Evolutionary conservation across 768 basidiomycete species (phyloP).

Genomic region (Lactarius sp.): DNA sequence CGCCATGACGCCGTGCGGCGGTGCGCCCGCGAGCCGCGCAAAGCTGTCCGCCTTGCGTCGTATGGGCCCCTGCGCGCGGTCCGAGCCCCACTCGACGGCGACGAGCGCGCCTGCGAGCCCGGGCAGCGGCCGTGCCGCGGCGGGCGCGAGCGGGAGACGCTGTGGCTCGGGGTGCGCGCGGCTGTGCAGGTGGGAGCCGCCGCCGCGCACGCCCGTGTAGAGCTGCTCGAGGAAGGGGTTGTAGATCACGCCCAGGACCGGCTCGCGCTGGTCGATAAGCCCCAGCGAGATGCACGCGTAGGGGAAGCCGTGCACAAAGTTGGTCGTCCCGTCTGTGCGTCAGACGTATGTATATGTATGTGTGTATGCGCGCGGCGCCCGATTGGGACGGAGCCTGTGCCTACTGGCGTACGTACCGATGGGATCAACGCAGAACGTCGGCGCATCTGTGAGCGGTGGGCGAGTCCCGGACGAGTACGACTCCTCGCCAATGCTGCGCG

Average conservation of each 20-base stretch:
- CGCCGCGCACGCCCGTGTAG: conserved; percentile 74
- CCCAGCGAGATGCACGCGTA: conserved; percentile 90
- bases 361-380: not conserved
- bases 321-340: conserved; percentile 73
- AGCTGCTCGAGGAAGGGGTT: conserved; percentile 89
- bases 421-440: conserved; percentile 95
- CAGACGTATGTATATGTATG: conserved; percentile 36
- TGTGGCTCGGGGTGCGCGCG: conserved; percentile 33
- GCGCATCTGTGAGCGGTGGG: conserved; percentile 71
- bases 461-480: conserved; percentile 74
- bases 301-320: conserved; percentile 82
- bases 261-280: conserved; percentile 72
- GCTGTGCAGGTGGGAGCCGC: conserved; percentile 63
- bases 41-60: conserved; percentile 62
- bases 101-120: conserved; percentile 70
- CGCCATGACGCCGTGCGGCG: conserved; percentile 65
- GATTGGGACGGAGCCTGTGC: no score
- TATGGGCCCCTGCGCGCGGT: conserved; percentile 53
- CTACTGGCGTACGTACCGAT: conserved; percentile 52
- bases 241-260: conserved; percentile 39
- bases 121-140: conserved; percentile 47
- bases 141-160: conserved; percentile 58
- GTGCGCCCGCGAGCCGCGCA: conserved; percentile 68
- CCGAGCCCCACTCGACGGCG: conserved; percentile 87
- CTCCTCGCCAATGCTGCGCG: conserved; percentile 85